These are phyloP conservation scores for Quercus ilex DNA, from an alignment of 306 rosid genomes.

Conservation along the genomic window DNA sequence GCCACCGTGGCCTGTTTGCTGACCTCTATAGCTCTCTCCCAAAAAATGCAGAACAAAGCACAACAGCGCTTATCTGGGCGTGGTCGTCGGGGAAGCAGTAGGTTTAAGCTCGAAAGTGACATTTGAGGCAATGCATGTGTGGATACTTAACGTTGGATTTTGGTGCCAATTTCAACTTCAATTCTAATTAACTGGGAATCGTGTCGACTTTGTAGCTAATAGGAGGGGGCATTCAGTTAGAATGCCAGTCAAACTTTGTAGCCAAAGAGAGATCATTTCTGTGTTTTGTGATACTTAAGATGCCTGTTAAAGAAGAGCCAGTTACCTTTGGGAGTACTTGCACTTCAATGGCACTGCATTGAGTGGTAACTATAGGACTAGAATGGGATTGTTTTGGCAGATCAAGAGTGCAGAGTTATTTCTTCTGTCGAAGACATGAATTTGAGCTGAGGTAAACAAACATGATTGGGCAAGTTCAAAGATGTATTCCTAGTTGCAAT, in stretches of 20 bases:
- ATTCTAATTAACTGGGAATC: not conserved
- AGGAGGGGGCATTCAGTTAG: not conserved
- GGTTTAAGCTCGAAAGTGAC: conserved; percentile 14
- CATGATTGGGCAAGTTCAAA: too few relatives aligned
- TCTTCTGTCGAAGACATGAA: too few relatives aligned
- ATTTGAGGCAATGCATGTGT: not conserved
- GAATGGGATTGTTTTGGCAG: too few relatives aligned
- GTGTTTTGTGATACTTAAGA: not conserved
- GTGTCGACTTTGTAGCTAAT: not conserved
- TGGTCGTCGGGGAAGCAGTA: conserved; percentile 52
- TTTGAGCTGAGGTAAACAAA: too few relatives aligned
- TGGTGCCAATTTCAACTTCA: not conserved
- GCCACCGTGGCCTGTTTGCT: not conserved
- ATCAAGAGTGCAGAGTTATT: too few relatives aligned
- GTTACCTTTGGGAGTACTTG: not conserved
- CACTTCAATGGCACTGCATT: too few relatives aligned
- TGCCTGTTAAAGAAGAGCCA: not conserved
- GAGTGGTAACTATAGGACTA: too few relatives aligned
- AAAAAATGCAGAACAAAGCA: conserved; percentile 44
- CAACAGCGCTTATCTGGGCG: conserved; percentile 36
- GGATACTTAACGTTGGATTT: not conserved
- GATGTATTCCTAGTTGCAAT: too few relatives aligned
- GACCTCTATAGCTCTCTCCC: conserved; percentile 5
- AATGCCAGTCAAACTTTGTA: not conserved
- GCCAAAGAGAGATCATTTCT: not conserved